Evolutionary conservation across 495 filamentous ascomycete species (phyloP), one percentile per base, ranked within the genome.

Genomic region (Aspergillus homomorphus): DNA sequence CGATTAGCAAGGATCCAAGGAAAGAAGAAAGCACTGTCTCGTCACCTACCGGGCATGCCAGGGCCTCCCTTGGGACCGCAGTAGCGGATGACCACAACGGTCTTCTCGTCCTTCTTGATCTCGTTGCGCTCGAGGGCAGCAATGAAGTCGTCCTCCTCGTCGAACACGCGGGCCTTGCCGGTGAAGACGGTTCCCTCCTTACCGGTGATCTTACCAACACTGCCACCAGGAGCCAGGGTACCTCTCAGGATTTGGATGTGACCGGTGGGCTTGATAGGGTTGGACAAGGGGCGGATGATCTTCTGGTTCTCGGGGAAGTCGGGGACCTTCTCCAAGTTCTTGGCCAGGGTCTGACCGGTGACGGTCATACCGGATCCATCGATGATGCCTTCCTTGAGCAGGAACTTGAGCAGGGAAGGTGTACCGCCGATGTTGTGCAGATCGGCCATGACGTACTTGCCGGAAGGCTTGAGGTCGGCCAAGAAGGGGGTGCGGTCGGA

Each of bases 221-320:
- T 89, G 52, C 94, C 94, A 58, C 89, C 94, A 1, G 94, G 94
- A 2, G 94, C 91, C 24, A 98, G 82, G 6, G 87, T 88, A 33
- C 94, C 94, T 53, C 92, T 89, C 19, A 98, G 84, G 70, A 98
- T 98, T 77, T 96, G 92, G 69, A 98, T 96, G 74, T 98, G 94
- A 51, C 94, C 94, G 3, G 91, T 96, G 24, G 78, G 61, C 78
- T 98, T 98, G 82, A 98, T 93, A 22, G 94, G 95, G 71, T 96
- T 86, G 71, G 81, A 88, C 58, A 98, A 75, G 4, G 94, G 92
- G 12, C 90, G 90, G 79, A 98, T 96, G 75, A 98, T 90, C 61
- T 87, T 80, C 73, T 98, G 94, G 68, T 92, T 87, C 7, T 73
- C 71, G 43, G 91, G 89, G 80, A 98, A 92, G 62, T 85, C 84